Evolutionary conservation across 495 filamentous ascomycete genomes (phyloP), one percentile per base, ranked within the genome.

Genomic region (Pyronema domesticum): DNA sequence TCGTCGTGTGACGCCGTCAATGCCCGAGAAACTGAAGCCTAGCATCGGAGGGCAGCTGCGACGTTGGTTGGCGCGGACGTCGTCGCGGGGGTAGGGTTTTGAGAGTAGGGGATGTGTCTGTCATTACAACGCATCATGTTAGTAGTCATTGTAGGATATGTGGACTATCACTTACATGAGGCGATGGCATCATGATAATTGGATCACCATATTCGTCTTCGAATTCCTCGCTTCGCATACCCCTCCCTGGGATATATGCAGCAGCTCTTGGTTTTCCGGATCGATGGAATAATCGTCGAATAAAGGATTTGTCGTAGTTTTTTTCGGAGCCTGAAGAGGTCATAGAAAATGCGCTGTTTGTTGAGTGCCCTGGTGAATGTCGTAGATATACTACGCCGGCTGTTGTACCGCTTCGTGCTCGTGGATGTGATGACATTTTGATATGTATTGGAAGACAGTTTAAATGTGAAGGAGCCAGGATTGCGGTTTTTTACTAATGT

Each of bases 21-120:
- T 47, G 40, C 51, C 52, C 34, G 61, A 59, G 34, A 47, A 30
- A 30, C 23, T 30, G 23, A 30, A 47, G 13, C 10, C 37, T 9
- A 51, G 13, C 17, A 33, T 64, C 55, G 15, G 55, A 60, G 44
- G 62, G 46, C 43, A 58, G 34, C 5, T 53, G 53, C 36, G 53
- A 60, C 30, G 57, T 33, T 46, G 54, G 53, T 30, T 37, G 50
- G 60, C 36, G 19, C 17, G 39, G 36, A 65, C 30, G 35, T 65
- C 63, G 51, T 65, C 63, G 9, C 63, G 51, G n/a, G 63, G 55
- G 56, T 39, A 59, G 8, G 63, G 63, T 18, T 65, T 65, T 9
- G 59, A 55, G n/a, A 65, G 51, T 14, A 65, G 56, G 14, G 63
- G 63, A 51, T 65, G 63, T 14, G 63, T 65, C 47, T 50, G 18